Percentiles rank a stretch among this genome's conserved stretches.
These are phyloP conservation scores for Mikania micrantha DNA, from an alignment of 129 eudicot species.

Conservation along the genomic window DNA sequence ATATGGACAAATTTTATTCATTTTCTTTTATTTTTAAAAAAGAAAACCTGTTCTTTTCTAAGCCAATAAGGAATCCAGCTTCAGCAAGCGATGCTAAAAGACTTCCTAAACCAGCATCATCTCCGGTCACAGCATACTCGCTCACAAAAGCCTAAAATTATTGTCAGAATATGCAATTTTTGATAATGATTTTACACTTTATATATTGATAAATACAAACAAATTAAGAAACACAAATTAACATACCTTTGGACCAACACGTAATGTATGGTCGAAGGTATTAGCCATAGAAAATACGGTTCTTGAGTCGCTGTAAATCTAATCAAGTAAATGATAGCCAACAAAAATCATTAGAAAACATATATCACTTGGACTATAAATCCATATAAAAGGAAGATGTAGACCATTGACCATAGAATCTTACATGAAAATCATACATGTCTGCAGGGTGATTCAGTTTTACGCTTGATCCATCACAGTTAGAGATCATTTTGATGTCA, in stretches of 20 bases:
- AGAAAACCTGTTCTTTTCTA: conserved; percentile 82
- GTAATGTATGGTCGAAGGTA: conserved; percentile 55
- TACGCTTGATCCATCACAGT: conserved; percentile 67
- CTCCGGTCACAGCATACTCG: conserved; percentile 90
- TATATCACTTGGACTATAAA: not conserved
- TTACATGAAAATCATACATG: conserved; percentile 82
- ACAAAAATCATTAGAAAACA: not conserved
- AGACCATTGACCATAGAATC: conserved; percentile 18
- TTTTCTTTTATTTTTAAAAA: not conserved
- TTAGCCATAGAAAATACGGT: conserved; percentile 47
- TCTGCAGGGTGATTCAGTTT: conserved; percentile 89
- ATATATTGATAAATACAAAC: not conserved
- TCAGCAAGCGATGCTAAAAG: conserved; percentile 81
- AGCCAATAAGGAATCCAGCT: conserved; percentile 87
- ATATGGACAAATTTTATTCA: not conserved
- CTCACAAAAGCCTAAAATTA: conserved; percentile 92
- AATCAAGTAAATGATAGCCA: conserved; percentile 4
- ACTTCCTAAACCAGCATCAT: conserved; percentile 86
- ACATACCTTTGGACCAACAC: conserved; percentile 87
- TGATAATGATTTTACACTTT: not conserved
- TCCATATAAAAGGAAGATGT: not conserved
- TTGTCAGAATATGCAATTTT: not conserved
- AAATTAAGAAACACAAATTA: not conserved
- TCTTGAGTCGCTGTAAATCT: conserved; percentile 61
- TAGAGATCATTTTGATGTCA: conserved; percentile 74